A percentile compares a stretch with the other conserved stretches of the same genome.
Evolutionary conservation across 2,329 filamentous ascomycete genomes (phyloP).

Genomic region (Ascochyta viciae-villosae): DNA sequence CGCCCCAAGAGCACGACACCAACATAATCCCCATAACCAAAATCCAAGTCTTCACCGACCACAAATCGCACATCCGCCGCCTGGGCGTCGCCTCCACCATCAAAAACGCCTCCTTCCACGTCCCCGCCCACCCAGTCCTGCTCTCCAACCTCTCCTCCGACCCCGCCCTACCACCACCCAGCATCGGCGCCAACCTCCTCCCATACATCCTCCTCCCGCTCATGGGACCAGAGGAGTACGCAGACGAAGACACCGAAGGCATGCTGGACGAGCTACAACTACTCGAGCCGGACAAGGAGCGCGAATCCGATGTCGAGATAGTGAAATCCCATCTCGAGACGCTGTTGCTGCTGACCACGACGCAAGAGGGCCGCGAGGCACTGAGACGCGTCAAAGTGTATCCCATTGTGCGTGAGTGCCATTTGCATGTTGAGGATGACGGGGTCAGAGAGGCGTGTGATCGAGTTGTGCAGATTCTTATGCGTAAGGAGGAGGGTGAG

Average conservation of each 20-base stretch:
- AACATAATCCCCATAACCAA: slow-evolving; percentile 87
- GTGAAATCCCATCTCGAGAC: slow-evolving; percentile 90
- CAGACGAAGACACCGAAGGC: slow-evolving; percentile 81
- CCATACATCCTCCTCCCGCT: slow-evolving; percentile 90
- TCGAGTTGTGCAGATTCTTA: slow-evolving; percentile 85
- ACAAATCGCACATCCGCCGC: slow-evolving; percentile 80
- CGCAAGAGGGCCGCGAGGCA: slow-evolving; percentile 73
- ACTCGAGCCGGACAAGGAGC: slow-evolving; percentile 84
- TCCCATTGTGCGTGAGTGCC: slow-evolving; percentile 85
- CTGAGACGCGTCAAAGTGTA: slow-evolving; percentile 84
- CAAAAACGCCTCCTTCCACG: slow-evolving; percentile 90
- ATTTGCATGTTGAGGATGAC: slow-evolving; percentile 78
- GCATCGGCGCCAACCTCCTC: slow-evolving; percentile 78
- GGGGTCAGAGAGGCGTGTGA: slow-evolving; percentile 85
- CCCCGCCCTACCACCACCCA: slow-evolving; percentile 50
- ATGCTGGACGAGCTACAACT: slow-evolving; percentile 94
- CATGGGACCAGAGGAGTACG: slow-evolving; percentile 85
- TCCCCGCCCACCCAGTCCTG: slow-evolving; percentile 73
- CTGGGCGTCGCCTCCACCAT: slow-evolving; percentile 96
- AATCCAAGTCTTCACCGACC: slow-evolving; percentile 92
- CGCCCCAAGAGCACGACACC: slow-evolving; percentile 75
- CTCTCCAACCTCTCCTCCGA: slow-evolving; percentile 56
- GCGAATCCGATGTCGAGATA: slow-evolving; percentile 78
- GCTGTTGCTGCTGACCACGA: slow-evolving; percentile 81
- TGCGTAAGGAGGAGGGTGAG: slow-evolving; percentile 75